These are phyloP conservation scores for Parietaria judaica DNA, from an alignment of 306 rosid genomes.

Conservation along the genomic window DNA sequence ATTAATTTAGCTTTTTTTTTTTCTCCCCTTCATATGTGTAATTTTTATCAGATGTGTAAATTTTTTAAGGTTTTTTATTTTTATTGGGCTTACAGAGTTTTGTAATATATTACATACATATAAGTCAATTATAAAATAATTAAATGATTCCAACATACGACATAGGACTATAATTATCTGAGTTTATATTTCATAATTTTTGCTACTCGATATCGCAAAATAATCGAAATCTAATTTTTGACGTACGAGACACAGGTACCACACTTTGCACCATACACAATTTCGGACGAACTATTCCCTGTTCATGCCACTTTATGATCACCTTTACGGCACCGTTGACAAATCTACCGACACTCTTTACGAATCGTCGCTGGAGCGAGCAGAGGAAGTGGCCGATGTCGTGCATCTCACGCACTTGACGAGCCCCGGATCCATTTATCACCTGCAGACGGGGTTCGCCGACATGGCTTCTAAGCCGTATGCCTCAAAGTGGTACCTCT, in stretches of 20 bases:
- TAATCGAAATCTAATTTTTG: no score
- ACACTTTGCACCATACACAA: conserved; percentile 63
- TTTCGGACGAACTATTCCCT: conserved; percentile 52
- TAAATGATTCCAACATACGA: no score
- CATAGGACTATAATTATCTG: no score
- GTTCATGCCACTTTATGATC: conserved; percentile 66
- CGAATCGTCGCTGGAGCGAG: conserved; percentile 21
- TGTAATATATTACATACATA: no score
- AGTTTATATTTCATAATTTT: no score
- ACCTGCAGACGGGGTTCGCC: conserved; percentile 44
- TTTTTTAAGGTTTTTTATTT: no score
- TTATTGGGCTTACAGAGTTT: no score
- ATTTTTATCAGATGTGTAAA: no score
- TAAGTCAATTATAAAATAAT: no score
- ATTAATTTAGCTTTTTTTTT: no score
- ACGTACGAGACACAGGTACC: conserved; percentile 30
- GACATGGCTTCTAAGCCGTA: conserved; percentile 45
- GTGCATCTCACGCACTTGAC: conserved; percentile 52
- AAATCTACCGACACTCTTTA: conserved; percentile 30
- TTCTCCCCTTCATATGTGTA: no score
- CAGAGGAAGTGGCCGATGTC: conserved; percentile 34
- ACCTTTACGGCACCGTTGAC: conserved; percentile 46
- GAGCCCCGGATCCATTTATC: conserved; percentile 47
- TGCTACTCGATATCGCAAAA: no score
- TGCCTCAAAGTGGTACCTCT: conserved; percentile 41